phyloP scores from a whole-genome alignment of 305 asterid species.

The Plantago lanceolata region DNA sequence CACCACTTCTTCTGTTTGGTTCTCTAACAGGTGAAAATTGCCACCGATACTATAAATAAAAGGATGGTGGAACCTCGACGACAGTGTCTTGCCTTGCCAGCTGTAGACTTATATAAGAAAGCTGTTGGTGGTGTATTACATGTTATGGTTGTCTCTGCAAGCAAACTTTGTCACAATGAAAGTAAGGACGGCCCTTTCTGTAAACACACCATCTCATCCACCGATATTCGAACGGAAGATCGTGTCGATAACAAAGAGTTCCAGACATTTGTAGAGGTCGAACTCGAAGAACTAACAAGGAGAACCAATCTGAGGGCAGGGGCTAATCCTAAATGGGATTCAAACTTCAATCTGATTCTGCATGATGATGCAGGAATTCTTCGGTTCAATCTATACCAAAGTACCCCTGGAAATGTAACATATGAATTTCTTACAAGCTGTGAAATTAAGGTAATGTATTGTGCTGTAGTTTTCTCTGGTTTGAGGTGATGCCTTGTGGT shows the following conservation, averaged over 20 bases:
- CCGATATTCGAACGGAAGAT: constrained; percentile 38
- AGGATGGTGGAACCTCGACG: constrained; percentile 97
- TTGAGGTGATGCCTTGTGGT: constrained; percentile 15
- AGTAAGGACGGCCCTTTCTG: constrained; percentile 38
- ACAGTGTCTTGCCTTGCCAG: constrained; percentile 80
- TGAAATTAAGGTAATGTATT: constrained; percentile 71
- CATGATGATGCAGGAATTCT: constrained; percentile 74
- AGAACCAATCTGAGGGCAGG: constrained; percentile 63
- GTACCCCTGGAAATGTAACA: constrained; percentile 64
- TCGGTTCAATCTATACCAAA: constrained; percentile 67
- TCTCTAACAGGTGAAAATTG: constrained; percentile 66
- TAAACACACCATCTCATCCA: constrained; percentile 33
- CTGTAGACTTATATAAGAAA: constrained; percentile 59
- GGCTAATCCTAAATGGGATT: constrained; percentile 76
- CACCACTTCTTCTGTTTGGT: neutral
- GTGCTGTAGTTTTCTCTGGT: constrained; percentile 13
- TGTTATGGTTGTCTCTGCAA: constrained; percentile 65
- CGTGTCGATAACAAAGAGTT: constrained; percentile 46
- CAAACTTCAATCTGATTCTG: constrained; percentile 72
- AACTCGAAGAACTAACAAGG: constrained; percentile 79
- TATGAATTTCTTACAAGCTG: constrained; percentile 79
- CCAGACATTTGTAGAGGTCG: constrained; percentile 81
- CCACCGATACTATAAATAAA: constrained; percentile 65
- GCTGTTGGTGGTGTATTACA: constrained; percentile 75
- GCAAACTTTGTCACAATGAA: constrained; percentile 49